These are phyloP conservation scores for Eutrema heterophyllum DNA, from an alignment of 345 rosid species.

Conservation along the genomic window DNA sequence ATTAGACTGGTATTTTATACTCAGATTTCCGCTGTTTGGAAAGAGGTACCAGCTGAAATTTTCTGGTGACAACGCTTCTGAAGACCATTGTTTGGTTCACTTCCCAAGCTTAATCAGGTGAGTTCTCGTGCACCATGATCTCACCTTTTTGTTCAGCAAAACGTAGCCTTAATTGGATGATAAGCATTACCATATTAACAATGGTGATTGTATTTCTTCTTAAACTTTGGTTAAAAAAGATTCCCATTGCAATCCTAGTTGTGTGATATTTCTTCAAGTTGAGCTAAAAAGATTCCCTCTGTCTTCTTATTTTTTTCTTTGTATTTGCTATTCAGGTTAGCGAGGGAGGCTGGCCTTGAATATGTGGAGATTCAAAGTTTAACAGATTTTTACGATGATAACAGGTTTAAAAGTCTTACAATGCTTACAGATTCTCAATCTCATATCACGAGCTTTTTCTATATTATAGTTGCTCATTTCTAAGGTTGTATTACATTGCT, in stretches of 20 bases:
- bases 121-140: not conserved
- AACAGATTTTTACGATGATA: constrained; percentile 89
- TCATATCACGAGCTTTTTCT: not conserved
- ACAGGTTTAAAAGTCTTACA: constrained; percentile 44
- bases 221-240: not conserved
- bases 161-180: not conserved
- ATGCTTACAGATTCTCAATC: not conserved
- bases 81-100: constrained; percentile 95
- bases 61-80: constrained; percentile 67
- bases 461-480: not conserved
- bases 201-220: not conserved
- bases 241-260: not conserved
- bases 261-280: not conserved
- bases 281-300: not conserved
- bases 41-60: constrained; percentile 91
- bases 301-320: not conserved
- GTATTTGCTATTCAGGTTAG: constrained; percentile 55
- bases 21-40: constrained; percentile 93
- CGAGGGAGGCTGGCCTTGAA: constrained; percentile 94
- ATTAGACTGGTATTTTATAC: not conserved
- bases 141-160: not conserved
- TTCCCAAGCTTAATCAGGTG: constrained; percentile 96
- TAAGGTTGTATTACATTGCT: not conserved
- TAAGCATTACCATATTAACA: not conserved
- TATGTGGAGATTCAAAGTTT: constrained; percentile 92